Evolutionary conservation across 1,139 yeast genomes (phyloP).

Genomic region (Saccharomyces uvarum): DNA sequence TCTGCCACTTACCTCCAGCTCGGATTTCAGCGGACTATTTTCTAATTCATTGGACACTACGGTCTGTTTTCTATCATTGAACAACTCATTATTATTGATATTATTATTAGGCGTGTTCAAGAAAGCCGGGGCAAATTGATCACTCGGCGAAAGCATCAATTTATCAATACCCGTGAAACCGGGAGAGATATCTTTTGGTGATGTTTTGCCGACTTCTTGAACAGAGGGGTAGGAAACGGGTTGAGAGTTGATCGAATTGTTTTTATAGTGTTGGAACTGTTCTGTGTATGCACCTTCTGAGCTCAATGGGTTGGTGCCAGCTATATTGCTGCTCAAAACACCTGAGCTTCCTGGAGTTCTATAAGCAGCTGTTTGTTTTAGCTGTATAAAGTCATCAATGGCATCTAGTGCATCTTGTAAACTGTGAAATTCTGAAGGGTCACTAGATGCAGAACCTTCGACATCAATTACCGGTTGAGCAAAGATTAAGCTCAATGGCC

Average conservation of each 20-base stretch:
- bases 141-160: slow-evolving; percentile 14
- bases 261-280: slow-evolving; percentile 26
- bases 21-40: slow-evolving; percentile 11
- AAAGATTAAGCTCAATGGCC: slow-evolving; percentile 66
- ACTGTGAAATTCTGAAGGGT: slow-evolving; percentile 8
- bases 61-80: slow-evolving; percentile 17
- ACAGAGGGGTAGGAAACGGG: slow-evolving; percentile 8
- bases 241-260: slow-evolving; percentile 13
- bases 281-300: slow-evolving; percentile 31
- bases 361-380: slow-evolving; percentile 34
- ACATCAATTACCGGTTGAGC: slow-evolving; percentile 37
- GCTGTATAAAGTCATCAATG: slow-evolving; percentile 34
- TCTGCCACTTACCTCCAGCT: not conserved
- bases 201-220: slow-evolving; percentile 10
- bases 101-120: slow-evolving; percentile 22
- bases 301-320: slow-evolving; percentile 27
- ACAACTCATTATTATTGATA: slow-evolving; percentile 17
- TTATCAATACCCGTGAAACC: slow-evolving; percentile 12
- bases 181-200: slow-evolving; percentile 19
- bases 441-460: slow-evolving; percentile 2
- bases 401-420: slow-evolving; percentile 31
- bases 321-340: slow-evolving; percentile 14
- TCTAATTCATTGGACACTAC: slow-evolving; percentile 8
- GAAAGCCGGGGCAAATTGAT: slow-evolving; percentile 18
- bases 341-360: slow-evolving; percentile 31